Base-by-base conservation (phyloP, 257 asterid genomes). In the Solanum appendiculatum region DNA sequence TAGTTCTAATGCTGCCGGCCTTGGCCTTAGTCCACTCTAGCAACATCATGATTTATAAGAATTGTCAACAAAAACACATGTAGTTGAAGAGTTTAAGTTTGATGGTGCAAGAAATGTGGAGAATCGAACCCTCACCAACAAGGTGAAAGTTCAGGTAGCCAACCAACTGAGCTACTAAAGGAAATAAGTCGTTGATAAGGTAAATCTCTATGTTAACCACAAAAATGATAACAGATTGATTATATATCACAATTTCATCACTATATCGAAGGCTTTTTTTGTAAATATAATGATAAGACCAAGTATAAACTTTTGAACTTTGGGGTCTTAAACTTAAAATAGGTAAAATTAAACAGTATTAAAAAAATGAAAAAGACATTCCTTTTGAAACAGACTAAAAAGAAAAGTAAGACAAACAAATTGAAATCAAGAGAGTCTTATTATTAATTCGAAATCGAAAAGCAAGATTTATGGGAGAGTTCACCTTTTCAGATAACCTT, bases 401-500 rank as follows among this genome's bases (percentile, higher is more conserved):
- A 21, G 9, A 21, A 21, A 21, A 23, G 27, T 21, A 58, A 58
- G 2, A 21, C 66, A 58, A 8, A 58, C 27, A 9, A 58, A 58
- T 58, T 9, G 1, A 58, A 58, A 51, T 51, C 12, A 18, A 16
- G 21, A 48, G 1, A 51, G n/a, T 44, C 0, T 44, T 4, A 44
- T 44, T 44, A 44, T 44, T 44, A 51, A 6, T 51, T 51, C 60
- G n/a, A 51, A 51, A 51, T 51, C 1, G 14, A 23, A 15, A 51
- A 27, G 20, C 31, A 6, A 34, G 42, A 27, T 69, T 14, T 60
- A 34, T 33, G 48, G 60, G 18, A 86, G 34, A 75, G 31, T 72
- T 74, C 70, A 89, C 93, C 93, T 89, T 86, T 85, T 75, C 36
- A 29, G 14, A 44, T 64, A 91, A 69, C 63, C 68, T 88, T 48